These are phyloP conservation scores for Trichosporon asahii DNA, from an alignment of 1,284 basidiomycete species.

Conservation along the genomic window DNA sequence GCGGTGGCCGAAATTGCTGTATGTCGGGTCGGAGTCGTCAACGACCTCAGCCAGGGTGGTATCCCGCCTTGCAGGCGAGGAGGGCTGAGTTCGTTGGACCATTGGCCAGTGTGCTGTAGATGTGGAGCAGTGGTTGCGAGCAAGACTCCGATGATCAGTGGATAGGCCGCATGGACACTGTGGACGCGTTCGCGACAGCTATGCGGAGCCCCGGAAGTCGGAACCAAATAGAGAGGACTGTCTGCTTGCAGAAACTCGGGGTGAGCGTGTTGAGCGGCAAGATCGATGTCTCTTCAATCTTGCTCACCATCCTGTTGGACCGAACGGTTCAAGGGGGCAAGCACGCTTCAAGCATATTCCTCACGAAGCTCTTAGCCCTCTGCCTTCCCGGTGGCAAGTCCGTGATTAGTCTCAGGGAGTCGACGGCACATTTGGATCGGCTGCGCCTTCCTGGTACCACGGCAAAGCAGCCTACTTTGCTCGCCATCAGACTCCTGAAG, in stretches of 20 bases:
- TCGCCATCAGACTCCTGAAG: no score
- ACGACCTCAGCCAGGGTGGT: not conserved
- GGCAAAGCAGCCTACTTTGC: no score
- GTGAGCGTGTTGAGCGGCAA: not conserved
- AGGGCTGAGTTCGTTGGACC: not conserved
- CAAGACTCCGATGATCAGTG: not conserved
- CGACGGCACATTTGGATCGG: no score
- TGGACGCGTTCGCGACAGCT: not conserved
- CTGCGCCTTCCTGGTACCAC: no score
- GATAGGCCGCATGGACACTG: not conserved
- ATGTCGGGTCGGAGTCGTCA: constrained; percentile 48
- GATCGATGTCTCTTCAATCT: not conserved
- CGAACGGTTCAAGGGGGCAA: not conserved
- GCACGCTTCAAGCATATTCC: no score
- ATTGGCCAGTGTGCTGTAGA: not conserved
- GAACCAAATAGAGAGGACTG: constrained; percentile 1
- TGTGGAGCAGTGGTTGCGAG: not conserved
- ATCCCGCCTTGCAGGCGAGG: not conserved
- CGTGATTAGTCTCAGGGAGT: no score
- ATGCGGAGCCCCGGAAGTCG: not conserved
- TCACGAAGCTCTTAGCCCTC: no score
- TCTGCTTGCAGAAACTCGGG: no score
- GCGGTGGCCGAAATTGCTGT: constrained; percentile 49
- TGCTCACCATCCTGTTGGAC: no score
- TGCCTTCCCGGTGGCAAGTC: no score